Conservation (phyloP, 1,284 basidiomycete genomes). For the Sporisorium graminicola region DNA sequence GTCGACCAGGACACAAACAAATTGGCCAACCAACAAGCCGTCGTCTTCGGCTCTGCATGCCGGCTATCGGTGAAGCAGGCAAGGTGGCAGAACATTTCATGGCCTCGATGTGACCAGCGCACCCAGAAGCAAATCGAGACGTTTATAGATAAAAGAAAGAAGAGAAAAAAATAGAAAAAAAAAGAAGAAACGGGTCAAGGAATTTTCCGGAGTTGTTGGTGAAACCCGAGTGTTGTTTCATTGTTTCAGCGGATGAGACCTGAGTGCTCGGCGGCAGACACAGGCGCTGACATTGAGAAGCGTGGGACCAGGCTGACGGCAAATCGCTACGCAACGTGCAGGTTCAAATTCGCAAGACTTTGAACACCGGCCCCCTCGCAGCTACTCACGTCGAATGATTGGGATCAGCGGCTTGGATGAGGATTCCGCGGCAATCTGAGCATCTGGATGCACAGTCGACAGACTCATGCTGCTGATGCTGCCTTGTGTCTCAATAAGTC, state of each 20-base stretch:
- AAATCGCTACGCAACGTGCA: background rate
- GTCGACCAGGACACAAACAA: background rate
- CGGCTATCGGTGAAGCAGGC: slow-evolving; percentile 13
- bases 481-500: background rate
- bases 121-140: background rate
- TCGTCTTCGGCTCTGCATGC: slow-evolving; percentile 5
- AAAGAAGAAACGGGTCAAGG: background rate
- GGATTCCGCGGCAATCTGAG: background rate
- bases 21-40: background rate
- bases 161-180: background rate
- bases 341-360: background rate
- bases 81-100: slow-evolving; percentile 23
- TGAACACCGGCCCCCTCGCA: background rate
- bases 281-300: background rate
- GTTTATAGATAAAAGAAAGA: background rate
- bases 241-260: slow-evolving; percentile 1
- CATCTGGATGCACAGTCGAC: background rate
- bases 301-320: background rate
- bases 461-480: background rate
- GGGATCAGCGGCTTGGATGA: background rate
- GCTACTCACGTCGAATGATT: background rate
- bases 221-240: background rate
- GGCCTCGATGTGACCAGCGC: slow-evolving; percentile 7
- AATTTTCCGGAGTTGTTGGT: background rate
- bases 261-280: background rate